Conservation (phyloP, 345 rosid genomes). For the Noccaea bulbosa region DNA sequence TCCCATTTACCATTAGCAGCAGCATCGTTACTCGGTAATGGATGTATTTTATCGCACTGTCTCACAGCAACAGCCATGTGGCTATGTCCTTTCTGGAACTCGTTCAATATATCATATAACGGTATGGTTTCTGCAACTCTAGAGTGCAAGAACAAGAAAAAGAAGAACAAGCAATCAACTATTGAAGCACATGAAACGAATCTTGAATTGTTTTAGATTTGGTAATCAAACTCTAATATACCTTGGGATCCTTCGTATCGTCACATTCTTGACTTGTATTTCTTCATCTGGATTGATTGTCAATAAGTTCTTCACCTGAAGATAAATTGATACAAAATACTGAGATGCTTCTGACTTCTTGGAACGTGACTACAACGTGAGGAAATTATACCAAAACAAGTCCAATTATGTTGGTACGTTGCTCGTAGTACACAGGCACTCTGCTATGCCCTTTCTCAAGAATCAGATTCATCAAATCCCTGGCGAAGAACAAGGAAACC, state of each 20-base stretch:
- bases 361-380: neutral
- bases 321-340: neutral
- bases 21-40: conserved; percentile 9
- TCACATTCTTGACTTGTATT: conserved; percentile 67
- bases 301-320: conserved; percentile 78
- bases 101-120: conserved; percentile 84
- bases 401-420: conserved; percentile 82
- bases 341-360: neutral
- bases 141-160: neutral
- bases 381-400: conserved; percentile 63
- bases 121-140: conserved; percentile 81
- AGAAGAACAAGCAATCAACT: conserved; percentile 13
- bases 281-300: conserved; percentile 79
- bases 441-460: conserved; percentile 95
- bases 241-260: conserved; percentile 87
- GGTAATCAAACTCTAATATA: conserved; percentile 32
- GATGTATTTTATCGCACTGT: conserved; percentile 42
- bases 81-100: conserved; percentile 96
- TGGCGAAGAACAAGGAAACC: conserved; percentile 39
- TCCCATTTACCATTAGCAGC: conserved; percentile 14
- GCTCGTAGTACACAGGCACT: conserved; percentile 88
- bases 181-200: neutral
- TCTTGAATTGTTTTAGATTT: neutral
- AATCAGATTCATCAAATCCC: conserved; percentile 70
- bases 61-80: conserved; percentile 91